A percentile compares a stretch with the other conserved stretches of the same genome.
These are phyloP conservation scores for Gynochthodes officinalis DNA, from an alignment of 257 asterid genomes.

Conservation along the genomic window DNA sequence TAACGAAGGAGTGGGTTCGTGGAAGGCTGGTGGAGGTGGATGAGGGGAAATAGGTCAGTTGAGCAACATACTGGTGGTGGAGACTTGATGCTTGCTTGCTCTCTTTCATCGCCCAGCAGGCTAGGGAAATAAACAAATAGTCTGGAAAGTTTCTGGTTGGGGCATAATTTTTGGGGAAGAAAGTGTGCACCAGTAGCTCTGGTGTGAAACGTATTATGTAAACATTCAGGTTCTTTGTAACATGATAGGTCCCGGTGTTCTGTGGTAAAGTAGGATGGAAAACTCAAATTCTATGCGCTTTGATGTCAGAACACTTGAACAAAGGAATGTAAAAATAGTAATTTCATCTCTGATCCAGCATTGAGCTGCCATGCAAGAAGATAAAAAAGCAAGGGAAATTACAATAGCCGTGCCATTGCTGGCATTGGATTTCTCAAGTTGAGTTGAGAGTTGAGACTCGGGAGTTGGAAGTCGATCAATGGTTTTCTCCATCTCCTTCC, in stretches of 20 bases:
- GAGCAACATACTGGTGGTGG: conserved; percentile 7
- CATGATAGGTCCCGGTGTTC: background rate
- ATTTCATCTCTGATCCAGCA: too few species aligned
- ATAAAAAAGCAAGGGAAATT: too few species aligned
- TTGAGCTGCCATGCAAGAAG: too few species aligned
- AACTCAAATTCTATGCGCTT: too few species aligned
- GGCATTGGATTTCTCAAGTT: conserved; percentile 45
- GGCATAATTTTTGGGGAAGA: background rate
- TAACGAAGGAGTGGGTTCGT: conserved; percentile 71
- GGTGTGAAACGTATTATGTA: background rate
- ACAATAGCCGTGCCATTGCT: conserved; percentile 2
- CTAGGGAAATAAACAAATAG: conserved; percentile 28
- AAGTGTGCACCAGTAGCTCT: background rate
- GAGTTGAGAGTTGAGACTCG: too few species aligned
- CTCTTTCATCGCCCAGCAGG: conserved; percentile 6
- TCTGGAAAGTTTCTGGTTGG: background rate
- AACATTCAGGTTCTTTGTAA: background rate
- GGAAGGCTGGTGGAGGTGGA: conserved; percentile 79
- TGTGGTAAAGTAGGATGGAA: background rate
- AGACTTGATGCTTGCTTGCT: conserved; percentile 15
- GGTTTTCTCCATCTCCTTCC: conserved; percentile 38
- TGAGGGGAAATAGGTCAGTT: conserved; percentile 50
- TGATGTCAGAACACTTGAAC: too few species aligned
- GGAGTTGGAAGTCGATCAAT: conserved; percentile 48
- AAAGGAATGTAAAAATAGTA: too few species aligned